Percentiles rank a stretch among this genome's conserved stretches.
Evolutionary conservation across 2,329 filamentous ascomycete genomes (phyloP).

Genomic region (Venturia effusa): DNA sequence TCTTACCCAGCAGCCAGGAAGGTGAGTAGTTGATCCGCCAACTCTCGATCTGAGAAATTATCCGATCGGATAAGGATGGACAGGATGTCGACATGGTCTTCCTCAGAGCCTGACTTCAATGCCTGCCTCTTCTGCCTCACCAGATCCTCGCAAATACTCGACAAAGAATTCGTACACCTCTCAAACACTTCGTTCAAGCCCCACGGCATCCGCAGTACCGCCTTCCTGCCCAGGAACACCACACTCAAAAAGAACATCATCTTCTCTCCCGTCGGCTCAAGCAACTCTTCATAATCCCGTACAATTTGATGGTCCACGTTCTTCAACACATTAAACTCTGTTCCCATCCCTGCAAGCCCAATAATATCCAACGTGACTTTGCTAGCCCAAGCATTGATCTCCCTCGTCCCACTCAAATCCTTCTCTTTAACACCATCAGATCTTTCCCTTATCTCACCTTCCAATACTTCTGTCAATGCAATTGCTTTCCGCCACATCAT

Average conservation of each 20-base stretch:
- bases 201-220: constrained; percentile 36
- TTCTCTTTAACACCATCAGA: constrained; percentile 19
- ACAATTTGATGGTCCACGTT: constrained; percentile 32
- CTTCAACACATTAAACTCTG: constrained; percentile 30
- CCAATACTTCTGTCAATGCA: constrained; percentile 56
- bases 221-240: constrained; percentile 24
- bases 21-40: constrained; percentile 45
- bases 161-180: background rate
- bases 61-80: constrained; percentile 41
- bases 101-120: background rate
- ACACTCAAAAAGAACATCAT: constrained; percentile 32
- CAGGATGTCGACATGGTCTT: constrained; percentile 30
- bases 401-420: constrained; percentile 23
- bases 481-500: constrained; percentile 71
- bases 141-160: background rate
- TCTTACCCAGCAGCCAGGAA: constrained; percentile 42
- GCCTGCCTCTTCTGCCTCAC: background rate
- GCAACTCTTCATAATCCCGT: constrained; percentile 31
- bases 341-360: constrained; percentile 33
- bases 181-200: constrained; percentile 28
- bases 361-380: constrained; percentile 38
- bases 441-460: constrained; percentile 36
- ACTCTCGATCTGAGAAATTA: constrained; percentile 40
- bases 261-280: constrained; percentile 38
- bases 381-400: constrained; percentile 33